Evolutionary conservation across 2,329 filamentous ascomycete genomes (phyloP), one percentile per base, ranked within the genome.

Genomic region (Bipolaris sorokiniana): DNA sequence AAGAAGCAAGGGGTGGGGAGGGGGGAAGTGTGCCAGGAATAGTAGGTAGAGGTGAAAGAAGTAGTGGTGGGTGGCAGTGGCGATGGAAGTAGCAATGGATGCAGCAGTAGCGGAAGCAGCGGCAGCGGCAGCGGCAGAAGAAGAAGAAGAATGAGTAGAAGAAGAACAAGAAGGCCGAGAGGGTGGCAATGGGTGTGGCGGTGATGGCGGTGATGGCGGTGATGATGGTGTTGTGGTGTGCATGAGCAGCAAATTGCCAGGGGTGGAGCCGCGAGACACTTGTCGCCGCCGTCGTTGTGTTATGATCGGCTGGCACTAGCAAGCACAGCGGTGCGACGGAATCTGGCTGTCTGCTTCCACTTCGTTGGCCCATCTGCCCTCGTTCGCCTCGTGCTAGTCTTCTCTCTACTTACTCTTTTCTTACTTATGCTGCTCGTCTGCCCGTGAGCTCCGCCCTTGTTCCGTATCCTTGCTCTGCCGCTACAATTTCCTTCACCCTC

Each of bases 251-350:
- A 44, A 44, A 44, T 44, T 55, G 50, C 31, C 48, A 42, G 54
- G 54, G 54, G 54, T 52, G 54, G 47, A 53, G 54, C 54, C 54
- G 54, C 49, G 54, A 53, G 22, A 51, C 54, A 53, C 42, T 51
- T 37, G 48, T 42, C 48, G 51, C 54, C 48, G 49, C 42, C 37
- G 40, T 44, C 31, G 45, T 20, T 13, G 45, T 36, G 26, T 34
- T 48, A 51, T 45, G 55, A 57, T 57, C 55, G 55, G 55, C 55
- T 57, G 50, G 26, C 40, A 48, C 41, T 46, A 53, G 33, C 38
- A 53, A 31, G 50, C 44, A 41, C 36, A 57, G 55, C 48, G 45
- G 45, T 49, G 55, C 45, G 46, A 42, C 55, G 38, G 36, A 44
- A n/a, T 54, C 50, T 54, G 45, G 50, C 55, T 48, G 7, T 28